A percentile compares a stretch with the other conserved stretches of the same genome.
phyloP scores from a whole-genome alignment of 441 rosid species.

The Jatropha podagrica region DNA sequence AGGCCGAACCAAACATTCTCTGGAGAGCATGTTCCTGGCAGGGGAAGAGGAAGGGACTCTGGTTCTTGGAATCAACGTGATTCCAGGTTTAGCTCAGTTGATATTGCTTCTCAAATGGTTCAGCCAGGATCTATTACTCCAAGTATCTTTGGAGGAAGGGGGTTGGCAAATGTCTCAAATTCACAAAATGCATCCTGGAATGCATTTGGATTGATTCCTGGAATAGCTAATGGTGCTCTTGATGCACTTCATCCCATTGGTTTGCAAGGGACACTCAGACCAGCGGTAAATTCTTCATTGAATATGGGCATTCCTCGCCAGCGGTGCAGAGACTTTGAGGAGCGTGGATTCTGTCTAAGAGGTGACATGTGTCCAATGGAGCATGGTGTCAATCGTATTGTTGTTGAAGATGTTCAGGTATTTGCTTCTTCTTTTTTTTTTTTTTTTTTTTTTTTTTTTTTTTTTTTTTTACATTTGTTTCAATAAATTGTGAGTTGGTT shows the following conservation, averaged over 20 bases:
- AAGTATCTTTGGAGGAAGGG: slow-evolving; percentile 69
- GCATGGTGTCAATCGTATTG: slow-evolving; percentile 99
- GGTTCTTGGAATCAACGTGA: slow-evolving; percentile 74
- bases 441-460: too few species aligned
- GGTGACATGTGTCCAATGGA: slow-evolving; percentile 99
- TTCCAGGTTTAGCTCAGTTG: slow-evolving; percentile 63
- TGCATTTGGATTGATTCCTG: slow-evolving; percentile 80
- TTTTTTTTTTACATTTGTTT: too few species aligned
- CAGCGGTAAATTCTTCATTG: slow-evolving; percentile 59
- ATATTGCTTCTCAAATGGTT: slow-evolving; percentile 79
- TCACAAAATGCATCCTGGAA: slow-evolving; percentile 71
- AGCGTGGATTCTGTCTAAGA: slow-evolving; percentile 97
- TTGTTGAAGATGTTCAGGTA: slow-evolving; percentile 99
- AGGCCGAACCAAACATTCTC: slow-evolving; percentile 51
- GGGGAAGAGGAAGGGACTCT: slow-evolving; percentile 90
- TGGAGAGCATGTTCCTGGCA: slow-evolving; percentile 66
- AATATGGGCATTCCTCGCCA: slow-evolving; percentile 78
- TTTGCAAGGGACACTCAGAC: slow-evolving; percentile 75
- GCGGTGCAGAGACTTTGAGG: slow-evolving; percentile 98
- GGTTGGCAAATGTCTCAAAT: slow-evolving; percentile 63
- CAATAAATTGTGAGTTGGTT: too few species aligned
- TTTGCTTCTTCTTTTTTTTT: slow-evolving; percentile 2
- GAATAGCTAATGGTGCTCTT: slow-evolving; percentile 71
- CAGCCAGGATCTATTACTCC: slow-evolving; percentile 58
- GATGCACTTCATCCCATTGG: slow-evolving; percentile 72